These are phyloP conservation scores for Sugiyamaella pinicola DNA, from an alignment of 1,139 yeast genomes.

Conservation along the genomic window DNA sequence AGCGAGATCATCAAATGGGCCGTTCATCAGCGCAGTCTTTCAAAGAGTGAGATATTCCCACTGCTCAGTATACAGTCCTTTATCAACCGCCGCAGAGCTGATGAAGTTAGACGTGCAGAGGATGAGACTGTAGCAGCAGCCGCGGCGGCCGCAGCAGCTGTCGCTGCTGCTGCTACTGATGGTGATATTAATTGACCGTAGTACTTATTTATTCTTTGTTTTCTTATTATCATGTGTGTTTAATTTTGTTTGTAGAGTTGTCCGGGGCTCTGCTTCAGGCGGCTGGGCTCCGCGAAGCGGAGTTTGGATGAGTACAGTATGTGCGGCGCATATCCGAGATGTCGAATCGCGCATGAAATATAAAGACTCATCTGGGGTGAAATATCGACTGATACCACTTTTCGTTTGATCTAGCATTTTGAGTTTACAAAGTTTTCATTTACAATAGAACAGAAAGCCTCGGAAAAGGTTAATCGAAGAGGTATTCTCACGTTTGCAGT, in stretches of 20 bases:
- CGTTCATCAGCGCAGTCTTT: constrained; percentile 20
- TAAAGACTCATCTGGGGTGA: constrained; percentile 9
- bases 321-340: constrained; percentile 11
- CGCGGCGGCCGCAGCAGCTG: constrained; percentile 12
- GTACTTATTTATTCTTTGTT: constrained; percentile 1
- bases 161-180: constrained; percentile 3
- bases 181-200: background rate
- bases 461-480: too few relatives aligned
- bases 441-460: background rate
- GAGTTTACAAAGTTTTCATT: too few relatives aligned
- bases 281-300: too few relatives aligned
- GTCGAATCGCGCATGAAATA: background rate
- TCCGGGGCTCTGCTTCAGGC: too few relatives aligned
- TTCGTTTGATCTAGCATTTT: too few relatives aligned
- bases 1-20: constrained; percentile 18
- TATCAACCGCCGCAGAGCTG: constrained; percentile 8
- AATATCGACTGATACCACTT: background rate
- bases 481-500: background rate
- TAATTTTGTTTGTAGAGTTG: too few relatives aligned
- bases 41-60: constrained; percentile 19
- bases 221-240: background rate
- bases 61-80: constrained; percentile 17
- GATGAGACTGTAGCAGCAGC: constrained; percentile 12
- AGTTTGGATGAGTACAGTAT: too few relatives aligned
- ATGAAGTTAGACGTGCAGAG: constrained; percentile 13